Base-by-base conservation (phyloP, 495 filamentous ascomycete species). In the Tuber umbilicatum region DNA sequence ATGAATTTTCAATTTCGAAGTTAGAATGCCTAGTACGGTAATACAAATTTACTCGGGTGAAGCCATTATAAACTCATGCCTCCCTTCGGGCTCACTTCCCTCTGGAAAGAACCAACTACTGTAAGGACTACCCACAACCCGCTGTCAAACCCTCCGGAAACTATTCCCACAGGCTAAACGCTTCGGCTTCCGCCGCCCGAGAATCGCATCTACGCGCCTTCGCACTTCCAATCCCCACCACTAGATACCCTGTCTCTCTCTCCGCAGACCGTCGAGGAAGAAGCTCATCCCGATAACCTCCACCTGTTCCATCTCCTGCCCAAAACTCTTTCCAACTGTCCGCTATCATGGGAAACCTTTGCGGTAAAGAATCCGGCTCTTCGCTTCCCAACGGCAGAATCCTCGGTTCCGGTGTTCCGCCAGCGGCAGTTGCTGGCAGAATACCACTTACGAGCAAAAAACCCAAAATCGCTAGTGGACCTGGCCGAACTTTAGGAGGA, bases 291-390 rank as follows among this genome's bases (percentile, higher is more conserved):
- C 31, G 17, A 64, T 35, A 35, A 64, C 55, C 31, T 64, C 55
- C 14, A 64, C 14, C 55, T 35, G 31, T 64, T 64, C 27, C 14
- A 64, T 64, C 27, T 35, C 7, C 27, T 14, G 27, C 55, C 27
- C 27, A 31, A 31, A 64, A 35, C 12, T 35, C 31, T 64, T 35
- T 64, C 19, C 14, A 64, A 31, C 7, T 5, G 27, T 7, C 55
- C 10, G 35, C 50, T 31, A 35, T 35, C 27, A 79, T 79, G 77
- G 77, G 77, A 50, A 79, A 78, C 40, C 72, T 79, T 45, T 79
- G 77, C 69, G 72, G 75, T 39, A 79, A 78, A 73, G 76, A 78
- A 70, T 50, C 47, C 27, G 45, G 60, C 42, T 21, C 75, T 39
- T 38, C 68, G 71, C 41, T 69, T 39, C 69, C 77, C 2, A n/a